Conservation (phyloP, 495 filamentous ascomycete genomes). For the Aspergillus cristatus region DNA sequence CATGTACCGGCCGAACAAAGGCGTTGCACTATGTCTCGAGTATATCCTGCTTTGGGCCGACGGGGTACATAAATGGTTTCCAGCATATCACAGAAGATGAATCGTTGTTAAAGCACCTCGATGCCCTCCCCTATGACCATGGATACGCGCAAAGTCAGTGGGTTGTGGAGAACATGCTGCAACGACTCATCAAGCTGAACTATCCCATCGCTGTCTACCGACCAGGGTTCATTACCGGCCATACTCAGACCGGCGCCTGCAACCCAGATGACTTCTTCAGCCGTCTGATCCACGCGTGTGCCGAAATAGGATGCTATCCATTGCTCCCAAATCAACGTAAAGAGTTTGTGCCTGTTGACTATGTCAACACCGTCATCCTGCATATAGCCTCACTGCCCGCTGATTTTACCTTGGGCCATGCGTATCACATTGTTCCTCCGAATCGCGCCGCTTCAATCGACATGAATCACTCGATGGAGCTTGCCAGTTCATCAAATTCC, state of each 20-base stretch:
- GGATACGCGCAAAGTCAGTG: slow-evolving; percentile 5
- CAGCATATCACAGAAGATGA: slow-evolving; percentile 4
- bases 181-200: not conserved
- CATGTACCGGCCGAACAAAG: slow-evolving; percentile 3
- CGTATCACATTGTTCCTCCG: slow-evolving; percentile 9
- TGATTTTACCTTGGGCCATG: slow-evolving; percentile 4
- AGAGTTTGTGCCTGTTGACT: slow-evolving; percentile 14
- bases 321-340: slow-evolving; percentile 10
- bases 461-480: slow-evolving; percentile 8
- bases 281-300: slow-evolving; percentile 8
- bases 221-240: slow-evolving; percentile 2
- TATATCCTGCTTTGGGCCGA: slow-evolving; percentile 12
- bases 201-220: slow-evolving; percentile 3
- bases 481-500: not conserved
- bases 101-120: slow-evolving; percentile 5
- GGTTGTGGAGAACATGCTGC: slow-evolving; percentile 2
- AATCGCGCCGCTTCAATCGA: slow-evolving; percentile 3
- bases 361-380: slow-evolving; percentile 8
- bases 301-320: slow-evolving; percentile 9
- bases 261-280: slow-evolving; percentile 16
- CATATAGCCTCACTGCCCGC: slow-evolving; percentile 6
- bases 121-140: slow-evolving; percentile 3
- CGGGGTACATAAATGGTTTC: slow-evolving; percentile 5
- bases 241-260: slow-evolving; percentile 8
- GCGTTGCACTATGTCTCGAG: slow-evolving; percentile 9